Conservation (phyloP, 129 eudicot genomes). For the Artemisia tridentata region DNA sequence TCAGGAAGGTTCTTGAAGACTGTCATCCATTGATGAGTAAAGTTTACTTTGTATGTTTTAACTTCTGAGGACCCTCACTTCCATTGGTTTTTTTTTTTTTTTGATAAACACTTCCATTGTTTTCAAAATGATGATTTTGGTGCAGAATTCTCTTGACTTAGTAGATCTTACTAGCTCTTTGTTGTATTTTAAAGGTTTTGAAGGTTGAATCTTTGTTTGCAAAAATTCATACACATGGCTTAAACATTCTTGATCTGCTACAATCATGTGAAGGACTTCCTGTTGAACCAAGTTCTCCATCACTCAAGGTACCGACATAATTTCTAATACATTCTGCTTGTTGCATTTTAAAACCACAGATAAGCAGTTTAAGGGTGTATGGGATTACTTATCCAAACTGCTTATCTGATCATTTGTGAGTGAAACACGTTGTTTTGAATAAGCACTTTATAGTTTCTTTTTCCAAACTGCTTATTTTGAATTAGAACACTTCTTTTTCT, state of each 20-base stretch:
- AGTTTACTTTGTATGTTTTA: slow-evolving; percentile 74
- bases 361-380: no score
- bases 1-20: slow-evolving; percentile 64
- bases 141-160: no score
- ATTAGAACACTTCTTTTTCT: not conserved
- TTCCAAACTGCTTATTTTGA: no score
- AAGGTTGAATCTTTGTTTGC: slow-evolving; percentile 64
- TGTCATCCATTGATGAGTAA: slow-evolving; percentile 82
- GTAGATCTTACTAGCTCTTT: not conserved
- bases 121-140: not conserved
- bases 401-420: no score
- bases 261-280: slow-evolving; percentile 54
- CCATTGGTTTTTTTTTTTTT: no score
- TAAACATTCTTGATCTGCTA: slow-evolving; percentile 62
- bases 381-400: no score
- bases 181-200: slow-evolving; percentile 54
- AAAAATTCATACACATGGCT: slow-evolving; percentile 40
- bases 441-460: no score
- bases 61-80: not conserved
- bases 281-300: slow-evolving; percentile 49
- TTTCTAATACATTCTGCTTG: no score
- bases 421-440: no score
- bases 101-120: no score
- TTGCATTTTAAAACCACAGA: not conserved
- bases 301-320: slow-evolving; percentile 55